Conservation (phyloP, 2,329 filamentous ascomycete genomes). For the Teratosphaeria epicoccoides region DNA sequence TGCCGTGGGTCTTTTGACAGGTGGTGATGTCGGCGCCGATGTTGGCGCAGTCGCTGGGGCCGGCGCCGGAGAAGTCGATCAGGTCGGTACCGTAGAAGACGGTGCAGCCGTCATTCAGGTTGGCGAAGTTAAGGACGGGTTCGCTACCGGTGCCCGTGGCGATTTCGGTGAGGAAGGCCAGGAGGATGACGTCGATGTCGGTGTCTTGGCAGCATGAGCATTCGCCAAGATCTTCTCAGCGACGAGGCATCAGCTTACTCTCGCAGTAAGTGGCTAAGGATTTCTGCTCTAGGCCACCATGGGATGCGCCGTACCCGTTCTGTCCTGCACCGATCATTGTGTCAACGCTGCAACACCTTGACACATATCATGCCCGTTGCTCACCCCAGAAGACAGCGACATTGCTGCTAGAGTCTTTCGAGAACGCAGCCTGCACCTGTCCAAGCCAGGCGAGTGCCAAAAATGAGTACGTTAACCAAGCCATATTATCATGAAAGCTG, state of each 20-base stretch:
- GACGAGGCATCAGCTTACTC: not conserved
- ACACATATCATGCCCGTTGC: constrained; percentile 11
- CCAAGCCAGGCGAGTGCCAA: not conserved
- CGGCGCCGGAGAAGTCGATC: constrained; percentile 46
- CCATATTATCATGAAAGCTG: not conserved
- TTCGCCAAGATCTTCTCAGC: not conserved
- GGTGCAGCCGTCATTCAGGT: constrained; percentile 51
- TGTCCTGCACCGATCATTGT: constrained; percentile 32
- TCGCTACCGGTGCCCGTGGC: constrained; percentile 42
- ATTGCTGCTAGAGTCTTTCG: constrained; percentile 29
- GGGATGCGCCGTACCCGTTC: constrained; percentile 46
- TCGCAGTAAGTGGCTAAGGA: constrained; percentile 49
- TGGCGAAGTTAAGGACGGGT: constrained; percentile 54
- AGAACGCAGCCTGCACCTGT: not conserved
- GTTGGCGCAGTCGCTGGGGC: constrained; percentile 51
- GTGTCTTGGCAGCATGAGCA: constrained; percentile 24
- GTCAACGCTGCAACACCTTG: constrained; percentile 16
- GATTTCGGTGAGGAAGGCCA: constrained; percentile 50
- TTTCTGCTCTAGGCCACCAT: constrained; percentile 40
- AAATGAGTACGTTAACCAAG: not conserved
- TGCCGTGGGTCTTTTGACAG: constrained; percentile 53
- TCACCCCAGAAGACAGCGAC: constrained; percentile 58
- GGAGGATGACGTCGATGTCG: constrained; percentile 47
- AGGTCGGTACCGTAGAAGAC: constrained; percentile 52
- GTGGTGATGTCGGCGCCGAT: constrained; percentile 46